Evolutionary conservation across 2,329 filamentous ascomycete species (phyloP).

Genomic region (Hypomyces perniciosus): DNA sequence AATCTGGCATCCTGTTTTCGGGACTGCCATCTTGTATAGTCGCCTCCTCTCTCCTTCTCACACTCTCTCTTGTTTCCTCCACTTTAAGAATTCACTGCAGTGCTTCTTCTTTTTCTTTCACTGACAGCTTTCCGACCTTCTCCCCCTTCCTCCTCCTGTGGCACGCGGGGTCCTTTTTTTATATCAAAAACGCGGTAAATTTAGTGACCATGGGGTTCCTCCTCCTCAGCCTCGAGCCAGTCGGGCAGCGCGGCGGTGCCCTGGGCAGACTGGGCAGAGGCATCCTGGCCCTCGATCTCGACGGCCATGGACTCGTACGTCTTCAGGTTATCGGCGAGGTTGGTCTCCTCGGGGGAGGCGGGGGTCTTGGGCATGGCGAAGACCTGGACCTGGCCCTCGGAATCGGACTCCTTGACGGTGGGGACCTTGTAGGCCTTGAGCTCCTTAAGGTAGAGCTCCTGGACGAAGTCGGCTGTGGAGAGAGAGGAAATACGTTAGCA

Average conservation of each 20-base stretch:
- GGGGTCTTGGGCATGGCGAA: constrained; percentile 78
- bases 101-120: background rate
- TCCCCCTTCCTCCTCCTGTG: background rate
- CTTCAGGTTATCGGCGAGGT: constrained; percentile 86
- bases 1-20: constrained; percentile 12
- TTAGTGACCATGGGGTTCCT: constrained; percentile 47
- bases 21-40: background rate
- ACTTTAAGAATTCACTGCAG: background rate
- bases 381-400: constrained; percentile 85
- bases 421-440: constrained; percentile 91
- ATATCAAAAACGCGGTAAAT: constrained; percentile 4
- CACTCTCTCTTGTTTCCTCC: background rate
- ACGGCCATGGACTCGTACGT: constrained; percentile 92
- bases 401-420: constrained; percentile 75
- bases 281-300: constrained; percentile 84
- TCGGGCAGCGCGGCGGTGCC: constrained; percentile 53
- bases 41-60: background rate
- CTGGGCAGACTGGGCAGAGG: constrained; percentile 51
- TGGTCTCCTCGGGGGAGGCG: constrained; percentile 84
- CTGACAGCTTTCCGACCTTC: background rate
- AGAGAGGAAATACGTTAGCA: constrained; percentile 20
- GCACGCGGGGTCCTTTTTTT: background rate
- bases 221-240: constrained; percentile 82
- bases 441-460: constrained; percentile 95
- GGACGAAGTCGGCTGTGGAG: constrained; percentile 80